Evolutionary conservation across 1,284 basidiomycete genomes (phyloP).

Genomic region (Tilletia caries): DNA sequence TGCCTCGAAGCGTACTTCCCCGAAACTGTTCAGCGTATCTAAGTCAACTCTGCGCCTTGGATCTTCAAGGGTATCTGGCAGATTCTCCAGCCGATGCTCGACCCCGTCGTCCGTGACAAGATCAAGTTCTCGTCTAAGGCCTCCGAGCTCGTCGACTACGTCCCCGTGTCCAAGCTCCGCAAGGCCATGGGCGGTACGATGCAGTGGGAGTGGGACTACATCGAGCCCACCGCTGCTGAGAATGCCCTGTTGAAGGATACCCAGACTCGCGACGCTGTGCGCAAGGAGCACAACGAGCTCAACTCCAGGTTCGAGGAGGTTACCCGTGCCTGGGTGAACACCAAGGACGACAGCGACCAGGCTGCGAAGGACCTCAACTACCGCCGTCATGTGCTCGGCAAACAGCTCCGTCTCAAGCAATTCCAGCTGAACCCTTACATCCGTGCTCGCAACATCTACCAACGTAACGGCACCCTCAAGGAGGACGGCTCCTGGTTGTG

Average conservation of each 20-base stretch:
- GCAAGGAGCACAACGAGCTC: conserved; percentile 42
- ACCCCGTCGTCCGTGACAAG: conserved; percentile 52
- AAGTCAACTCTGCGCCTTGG: conserved; percentile 52
- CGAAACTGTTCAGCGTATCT: conserved; percentile 52
- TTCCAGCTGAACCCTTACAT: conserved; percentile 47
- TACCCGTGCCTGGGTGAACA: conserved; percentile 44
- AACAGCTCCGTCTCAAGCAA: conserved; percentile 50
- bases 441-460: conserved; percentile 48
- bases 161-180: conserved; percentile 41
- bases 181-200: conserved; percentile 53
- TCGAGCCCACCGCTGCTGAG: conserved; percentile 49
- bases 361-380: conserved; percentile 33
- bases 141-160: conserved; percentile 44
- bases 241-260: conserved; percentile 49
- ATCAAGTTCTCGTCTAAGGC: conserved; percentile 52
- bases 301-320: conserved; percentile 40
- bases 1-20: conserved; percentile 53
- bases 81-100: conserved; percentile 50
- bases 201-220: conserved; percentile 54
- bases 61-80: conserved; percentile 54
- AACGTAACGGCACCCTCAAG: conserved; percentile 44
- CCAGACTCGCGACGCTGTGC: conserved; percentile 40
- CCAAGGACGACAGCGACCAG: conserved; percentile 28
- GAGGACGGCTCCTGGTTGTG: conserved; percentile 44
- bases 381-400: conserved; percentile 42